phyloP scores from a whole-genome alignment of 2,329 filamentous ascomycete genomes.

The Anisogramma anomala region DNA sequence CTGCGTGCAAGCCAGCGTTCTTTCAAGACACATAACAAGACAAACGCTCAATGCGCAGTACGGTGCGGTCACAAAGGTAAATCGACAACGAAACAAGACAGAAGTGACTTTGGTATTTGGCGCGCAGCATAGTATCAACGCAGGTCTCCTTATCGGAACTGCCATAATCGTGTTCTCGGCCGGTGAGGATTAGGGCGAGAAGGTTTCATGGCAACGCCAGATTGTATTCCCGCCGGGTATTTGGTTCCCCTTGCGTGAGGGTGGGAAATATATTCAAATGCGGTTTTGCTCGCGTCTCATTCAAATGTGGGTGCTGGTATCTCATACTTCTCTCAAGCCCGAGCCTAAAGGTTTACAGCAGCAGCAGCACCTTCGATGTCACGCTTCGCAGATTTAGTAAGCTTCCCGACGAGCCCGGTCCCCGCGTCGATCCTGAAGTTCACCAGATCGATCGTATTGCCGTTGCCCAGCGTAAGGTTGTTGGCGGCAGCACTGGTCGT shows the following conservation, averaged over 20 bases:
- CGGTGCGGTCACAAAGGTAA: no score
- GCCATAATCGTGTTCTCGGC: no score
- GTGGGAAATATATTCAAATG: no score
- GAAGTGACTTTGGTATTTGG: no score
- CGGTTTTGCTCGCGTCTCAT: no score
- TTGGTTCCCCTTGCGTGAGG: no score
- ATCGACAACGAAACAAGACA: no score
- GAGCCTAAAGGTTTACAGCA: background rate
- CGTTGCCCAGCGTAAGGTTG: constrained; percentile 26
- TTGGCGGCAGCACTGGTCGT: constrained; percentile 24
- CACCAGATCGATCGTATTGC: constrained; percentile 40
- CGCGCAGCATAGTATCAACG: background rate
- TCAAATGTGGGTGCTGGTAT: background rate
- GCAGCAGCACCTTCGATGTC: constrained; percentile 2
- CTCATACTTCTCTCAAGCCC: background rate
- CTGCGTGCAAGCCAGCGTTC: no score
- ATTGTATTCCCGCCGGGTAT: no score
- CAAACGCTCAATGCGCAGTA: no score
- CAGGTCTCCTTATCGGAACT: no score
- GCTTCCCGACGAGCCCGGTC: constrained; percentile 19
- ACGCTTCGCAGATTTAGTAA: constrained; percentile 5
- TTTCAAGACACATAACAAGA: no score
- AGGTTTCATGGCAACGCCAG: background rate
- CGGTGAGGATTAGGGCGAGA: background rate
- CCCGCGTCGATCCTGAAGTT: constrained; percentile 32